phyloP scores from a whole-genome alignment of 1,284 basidiomycete species.

The Heterobasidion occidentale region DNA sequence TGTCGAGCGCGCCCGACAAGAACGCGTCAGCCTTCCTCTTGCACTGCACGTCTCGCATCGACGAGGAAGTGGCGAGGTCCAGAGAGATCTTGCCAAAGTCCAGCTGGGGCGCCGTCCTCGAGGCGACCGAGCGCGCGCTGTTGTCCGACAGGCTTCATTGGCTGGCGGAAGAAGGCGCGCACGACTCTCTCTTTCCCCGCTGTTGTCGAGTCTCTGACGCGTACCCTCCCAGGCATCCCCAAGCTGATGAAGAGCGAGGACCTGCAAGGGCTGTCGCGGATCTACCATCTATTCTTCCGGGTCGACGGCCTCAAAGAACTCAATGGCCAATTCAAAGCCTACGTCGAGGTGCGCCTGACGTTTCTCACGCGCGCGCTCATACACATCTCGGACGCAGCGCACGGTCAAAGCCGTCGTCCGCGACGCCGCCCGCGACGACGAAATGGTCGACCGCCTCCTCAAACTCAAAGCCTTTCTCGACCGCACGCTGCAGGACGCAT shows the following conservation, averaged over 20 bases:
- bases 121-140: conserved; percentile 45
- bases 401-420: conserved; percentile 52
- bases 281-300: conserved; percentile 63
- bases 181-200: background rate
- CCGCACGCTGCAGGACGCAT: conserved; percentile 35
- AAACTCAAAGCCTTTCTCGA: conserved; percentile 64
- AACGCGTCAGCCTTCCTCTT: conserved; percentile 48
- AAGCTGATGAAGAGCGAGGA: conserved; percentile 48
- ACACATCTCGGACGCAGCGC: conserved; percentile 25
- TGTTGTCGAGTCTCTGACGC: background rate
- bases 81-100: conserved; percentile 40
- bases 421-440: conserved; percentile 50
- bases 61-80: conserved; percentile 50
- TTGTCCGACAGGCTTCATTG: conserved; percentile 44
- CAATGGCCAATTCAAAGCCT: conserved; percentile 52
- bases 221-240: conserved; percentile 43
- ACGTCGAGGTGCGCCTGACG: conserved; percentile 38
- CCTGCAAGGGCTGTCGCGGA: conserved; percentile 37
- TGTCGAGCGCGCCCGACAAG: conserved; percentile 29
- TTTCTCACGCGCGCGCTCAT: background rate
- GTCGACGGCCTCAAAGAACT: conserved; percentile 50
- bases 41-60: conserved; percentile 36
- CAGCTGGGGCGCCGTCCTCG: conserved; percentile 41
- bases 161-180: conserved; percentile 49
- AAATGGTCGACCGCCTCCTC: conserved; percentile 76